phyloP scores from a whole-genome alignment of 2,329 filamentous ascomycete genomes.

The Scedosporium boydii region DNA sequence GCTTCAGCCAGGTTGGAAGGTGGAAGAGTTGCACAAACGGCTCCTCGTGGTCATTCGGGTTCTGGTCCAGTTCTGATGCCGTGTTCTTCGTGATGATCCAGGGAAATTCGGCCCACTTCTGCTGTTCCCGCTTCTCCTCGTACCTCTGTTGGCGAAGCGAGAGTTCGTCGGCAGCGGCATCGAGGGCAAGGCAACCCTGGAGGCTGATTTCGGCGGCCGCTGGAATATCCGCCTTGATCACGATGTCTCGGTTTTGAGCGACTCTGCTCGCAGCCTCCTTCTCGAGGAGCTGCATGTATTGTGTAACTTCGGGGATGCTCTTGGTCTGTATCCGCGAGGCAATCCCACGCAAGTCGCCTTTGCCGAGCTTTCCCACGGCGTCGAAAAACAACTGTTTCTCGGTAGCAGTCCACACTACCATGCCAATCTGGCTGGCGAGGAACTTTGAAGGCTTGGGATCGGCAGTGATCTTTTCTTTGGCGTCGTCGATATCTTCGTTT shows the following conservation, averaged over 20 bases:
- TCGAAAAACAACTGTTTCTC: constrained; percentile 68
- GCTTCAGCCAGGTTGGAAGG: constrained; percentile 47
- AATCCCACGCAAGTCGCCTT: constrained; percentile 52
- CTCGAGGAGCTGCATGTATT: constrained; percentile 58
- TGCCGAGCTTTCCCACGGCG: constrained; percentile 54
- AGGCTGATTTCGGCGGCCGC: constrained; percentile 64
- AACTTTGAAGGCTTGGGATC: constrained; percentile 9
- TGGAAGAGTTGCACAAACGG: constrained; percentile 49
- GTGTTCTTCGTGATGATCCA: constrained; percentile 53
- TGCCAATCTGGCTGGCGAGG: constrained; percentile 50
- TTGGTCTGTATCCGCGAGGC: constrained; percentile 59
- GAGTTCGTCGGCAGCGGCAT: constrained; percentile 58
- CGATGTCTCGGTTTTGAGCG: constrained; percentile 27
- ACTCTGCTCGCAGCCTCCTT: constrained; percentile 23
- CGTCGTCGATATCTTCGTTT: constrained; percentile 50
- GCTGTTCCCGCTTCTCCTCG: constrained; percentile 50
- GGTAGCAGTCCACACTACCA: constrained; percentile 55
- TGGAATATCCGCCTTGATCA: constrained; percentile 45
- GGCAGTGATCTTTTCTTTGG: constrained; percentile 23
- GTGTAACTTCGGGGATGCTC: constrained; percentile 60
- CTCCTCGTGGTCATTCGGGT: constrained; percentile 18
- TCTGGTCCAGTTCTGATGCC: constrained; percentile 20
- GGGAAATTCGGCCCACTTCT: constrained; percentile 44
- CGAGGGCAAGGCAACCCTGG: constrained; percentile 55
- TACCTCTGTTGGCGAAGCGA: constrained; percentile 52